These are phyloP conservation scores for Colletotrichum sublineola DNA, from an alignment of 2,329 filamentous ascomycete species.

Conservation along the genomic window DNA sequence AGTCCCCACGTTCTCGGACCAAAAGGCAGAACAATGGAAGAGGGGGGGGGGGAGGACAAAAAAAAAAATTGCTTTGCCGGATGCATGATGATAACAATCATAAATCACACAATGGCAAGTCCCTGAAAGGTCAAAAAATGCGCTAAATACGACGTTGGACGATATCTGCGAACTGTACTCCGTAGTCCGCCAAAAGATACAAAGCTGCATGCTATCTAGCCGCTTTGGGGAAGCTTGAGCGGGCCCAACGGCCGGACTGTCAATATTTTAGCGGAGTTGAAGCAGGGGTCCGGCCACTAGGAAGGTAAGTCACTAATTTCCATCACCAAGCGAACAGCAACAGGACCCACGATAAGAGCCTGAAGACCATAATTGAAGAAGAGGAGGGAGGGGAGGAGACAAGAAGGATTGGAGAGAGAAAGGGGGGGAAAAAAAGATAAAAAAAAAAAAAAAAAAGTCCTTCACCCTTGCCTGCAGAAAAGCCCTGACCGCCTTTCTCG, in stretches of 20 bases:
- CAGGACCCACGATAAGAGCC: slow-evolving; percentile 28
- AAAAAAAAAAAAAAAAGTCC: slow-evolving; percentile 16
- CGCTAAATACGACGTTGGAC: slow-evolving; percentile 14
- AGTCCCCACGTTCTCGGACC: slow-evolving; percentile 28
- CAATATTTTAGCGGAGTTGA: slow-evolving; percentile 13
- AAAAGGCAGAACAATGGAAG: not conserved
- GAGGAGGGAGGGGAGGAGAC: not conserved
- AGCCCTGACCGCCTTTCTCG: slow-evolving; percentile 33
- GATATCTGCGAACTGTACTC: not conserved
- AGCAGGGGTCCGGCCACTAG: slow-evolving; percentile 35
- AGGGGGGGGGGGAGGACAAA: no score
- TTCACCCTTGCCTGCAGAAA: slow-evolving; percentile 25
- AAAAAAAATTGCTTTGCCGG: not conserved
- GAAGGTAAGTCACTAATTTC: slow-evolving; percentile 33
- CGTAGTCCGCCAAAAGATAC: not conserved
- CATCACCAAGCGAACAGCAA: slow-evolving; percentile 41
- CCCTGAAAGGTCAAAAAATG: slow-evolving; percentile 13
- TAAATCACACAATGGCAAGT: slow-evolving; percentile 12
- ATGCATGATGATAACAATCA: no score
- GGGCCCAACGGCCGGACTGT: slow-evolving; percentile 13
- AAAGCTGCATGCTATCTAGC: not conserved
- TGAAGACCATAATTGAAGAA: not conserved
- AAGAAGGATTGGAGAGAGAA: not conserved
- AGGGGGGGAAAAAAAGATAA: not conserved
- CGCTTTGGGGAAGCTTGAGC: not conserved